These are phyloP conservation scores for Phylloporus sp. DNA, from an alignment of 768 basidiomycete genomes.

Conservation along the genomic window DNA sequence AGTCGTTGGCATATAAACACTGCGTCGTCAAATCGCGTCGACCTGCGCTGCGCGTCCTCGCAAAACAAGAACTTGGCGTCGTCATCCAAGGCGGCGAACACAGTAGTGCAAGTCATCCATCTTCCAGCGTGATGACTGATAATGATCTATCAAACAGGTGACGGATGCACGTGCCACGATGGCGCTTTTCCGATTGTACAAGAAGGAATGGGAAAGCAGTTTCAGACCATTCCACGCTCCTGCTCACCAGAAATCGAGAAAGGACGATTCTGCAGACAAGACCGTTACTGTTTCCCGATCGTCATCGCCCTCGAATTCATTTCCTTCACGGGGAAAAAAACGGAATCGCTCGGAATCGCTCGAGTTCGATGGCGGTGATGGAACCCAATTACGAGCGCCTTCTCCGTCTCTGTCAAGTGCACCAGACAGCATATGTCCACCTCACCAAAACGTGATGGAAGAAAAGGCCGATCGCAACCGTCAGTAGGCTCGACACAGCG, in stretches of 20 bases:
- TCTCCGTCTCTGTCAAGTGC: neutral
- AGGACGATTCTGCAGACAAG: neutral
- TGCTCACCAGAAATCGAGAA: neutral
- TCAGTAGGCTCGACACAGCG: conserved; percentile 14
- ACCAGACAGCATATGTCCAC: neutral
- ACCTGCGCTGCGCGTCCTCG: conserved; percentile 76
- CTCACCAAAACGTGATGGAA: neutral
- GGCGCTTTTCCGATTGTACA: conserved; percentile 83
- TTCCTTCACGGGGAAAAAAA: conserved; percentile 5
- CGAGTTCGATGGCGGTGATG: neutral
- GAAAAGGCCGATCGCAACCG: neutral
- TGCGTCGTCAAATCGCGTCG: conserved; percentile 56
- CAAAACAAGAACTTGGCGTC: conserved; percentile 70
- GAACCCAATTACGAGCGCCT: no score
- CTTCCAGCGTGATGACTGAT: neutral
- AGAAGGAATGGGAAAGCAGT: conserved; percentile 75
- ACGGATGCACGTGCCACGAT: conserved; percentile 93
- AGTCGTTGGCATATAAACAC: conserved; percentile 53
- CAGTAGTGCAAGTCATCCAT: conserved; percentile 61
- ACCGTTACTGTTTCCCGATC: neutral
- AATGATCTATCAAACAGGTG: conserved; percentile 45
- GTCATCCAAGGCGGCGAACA: conserved; percentile 88
- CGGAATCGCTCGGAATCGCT: conserved; percentile 10
- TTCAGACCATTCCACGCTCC: conserved; percentile 5
- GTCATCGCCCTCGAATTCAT: neutral